These are phyloP conservation scores for Tolypocladium ovalisporum DNA, from an alignment of 2,329 filamentous ascomycete species.

Conservation along the genomic window DNA sequence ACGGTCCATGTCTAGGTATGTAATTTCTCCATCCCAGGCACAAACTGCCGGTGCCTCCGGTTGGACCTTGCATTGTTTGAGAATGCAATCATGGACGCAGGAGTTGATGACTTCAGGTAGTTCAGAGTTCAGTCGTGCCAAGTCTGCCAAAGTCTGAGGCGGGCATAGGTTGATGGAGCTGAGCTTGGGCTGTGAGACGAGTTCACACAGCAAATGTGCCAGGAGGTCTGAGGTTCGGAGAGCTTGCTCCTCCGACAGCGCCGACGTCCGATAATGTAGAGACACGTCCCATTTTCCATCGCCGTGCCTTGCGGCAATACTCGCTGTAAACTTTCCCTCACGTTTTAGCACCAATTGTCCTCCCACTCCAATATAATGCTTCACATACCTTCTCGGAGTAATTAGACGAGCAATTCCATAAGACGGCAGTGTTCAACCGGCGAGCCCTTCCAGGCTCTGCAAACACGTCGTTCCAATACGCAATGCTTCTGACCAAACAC, in stretches of 20 bases:
- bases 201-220: background rate
- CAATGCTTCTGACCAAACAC: background rate
- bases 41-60: slow-evolving; percentile 15
- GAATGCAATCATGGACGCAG: slow-evolving; percentile 14
- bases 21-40: slow-evolving; percentile 20
- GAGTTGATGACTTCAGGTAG: background rate
- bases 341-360: background rate
- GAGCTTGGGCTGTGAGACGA: background rate
- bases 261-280: background rate
- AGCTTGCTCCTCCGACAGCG: background rate
- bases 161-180: background rate
- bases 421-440: background rate
- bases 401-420: background rate
- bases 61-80: slow-evolving; percentile 10
- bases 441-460: background rate
- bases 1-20: slow-evolving; percentile 13
- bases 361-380: background rate
- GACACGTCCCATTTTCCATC: background rate
- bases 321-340: background rate
- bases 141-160: background rate
- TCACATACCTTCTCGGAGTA: background rate
- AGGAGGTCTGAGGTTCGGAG: background rate
- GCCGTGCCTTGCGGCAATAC: background rate
- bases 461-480: background rate
- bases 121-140: background rate